A percentile compares a stretch with the other conserved stretches of the same genome.
Evolutionary conservation across 441 rosid genomes (phyloP).

Genomic region (Erysimum pusillum): DNA sequence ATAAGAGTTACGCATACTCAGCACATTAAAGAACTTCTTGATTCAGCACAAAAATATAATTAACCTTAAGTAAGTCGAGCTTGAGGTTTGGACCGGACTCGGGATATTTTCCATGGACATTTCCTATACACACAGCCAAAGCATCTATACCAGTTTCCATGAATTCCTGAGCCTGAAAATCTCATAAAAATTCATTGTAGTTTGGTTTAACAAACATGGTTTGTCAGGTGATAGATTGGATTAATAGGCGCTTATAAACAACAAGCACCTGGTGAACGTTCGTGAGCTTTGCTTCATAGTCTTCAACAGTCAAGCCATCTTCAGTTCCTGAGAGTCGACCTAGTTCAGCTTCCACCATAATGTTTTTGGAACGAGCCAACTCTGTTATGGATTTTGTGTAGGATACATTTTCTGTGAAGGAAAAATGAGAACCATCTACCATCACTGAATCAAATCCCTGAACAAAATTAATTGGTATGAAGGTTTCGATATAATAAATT

Average conservation of each 20-base stretch:
- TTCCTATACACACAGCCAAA: constrained; percentile 96
- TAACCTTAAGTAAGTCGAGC: constrained; percentile 88
- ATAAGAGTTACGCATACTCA: constrained; percentile 16
- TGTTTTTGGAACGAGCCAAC: constrained; percentile 72
- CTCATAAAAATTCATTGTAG: constrained; percentile 25
- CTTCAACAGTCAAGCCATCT: constrained; percentile 94
- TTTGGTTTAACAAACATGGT: constrained; percentile 21
- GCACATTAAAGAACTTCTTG: background rate
- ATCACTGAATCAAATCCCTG: constrained; percentile 95
- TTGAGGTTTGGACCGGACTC: constrained; percentile 87
- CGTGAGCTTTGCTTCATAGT: constrained; percentile 91
- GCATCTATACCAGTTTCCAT: constrained; percentile 92
- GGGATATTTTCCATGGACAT: constrained; percentile 97
- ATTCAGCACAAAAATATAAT: constrained; percentile 16
- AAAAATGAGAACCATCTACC: constrained; percentile 97
- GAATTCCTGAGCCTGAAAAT: constrained; percentile 84
- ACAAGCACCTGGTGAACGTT: constrained; percentile 72
- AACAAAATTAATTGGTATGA: constrained; percentile 29
- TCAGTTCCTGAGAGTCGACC: constrained; percentile 96
- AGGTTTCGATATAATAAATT: constrained; percentile 10
- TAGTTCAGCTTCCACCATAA: constrained; percentile 95
- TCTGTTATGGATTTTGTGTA: constrained; percentile 72
- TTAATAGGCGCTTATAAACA: constrained; percentile 23
- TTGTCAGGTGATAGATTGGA: constrained; percentile 14
- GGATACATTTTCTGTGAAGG: constrained; percentile 76